Conservation (phyloP, 371 early-diverging fungal species). For the Funneliformis caledonium region DNA sequence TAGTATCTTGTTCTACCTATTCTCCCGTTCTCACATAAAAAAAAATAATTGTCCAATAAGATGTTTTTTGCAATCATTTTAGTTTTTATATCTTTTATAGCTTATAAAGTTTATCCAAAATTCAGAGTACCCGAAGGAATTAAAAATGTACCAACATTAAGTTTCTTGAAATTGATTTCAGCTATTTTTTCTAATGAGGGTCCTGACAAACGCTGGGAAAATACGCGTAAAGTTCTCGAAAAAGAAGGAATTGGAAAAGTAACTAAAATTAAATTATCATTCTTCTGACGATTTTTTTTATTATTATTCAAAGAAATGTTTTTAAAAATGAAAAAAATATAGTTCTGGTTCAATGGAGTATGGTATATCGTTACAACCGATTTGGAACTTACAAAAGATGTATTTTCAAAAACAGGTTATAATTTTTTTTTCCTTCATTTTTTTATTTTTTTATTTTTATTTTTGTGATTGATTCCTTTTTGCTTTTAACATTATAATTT, state of each 20-base stretch:
- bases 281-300: neutral
- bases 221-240: neutral
- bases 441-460: too few species aligned
- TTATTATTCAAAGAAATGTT: neutral
- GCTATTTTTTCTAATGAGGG: neutral
- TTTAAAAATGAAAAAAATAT: too few species aligned
- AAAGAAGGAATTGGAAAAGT: conserved; percentile 3
- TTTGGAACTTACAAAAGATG: neutral
- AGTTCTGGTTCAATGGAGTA: neutral
- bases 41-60: too few species aligned
- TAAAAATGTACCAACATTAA: conserved; percentile 12
- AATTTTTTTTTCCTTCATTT: neutral
- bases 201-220: neutral
- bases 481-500: neutral
- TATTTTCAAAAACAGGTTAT: neutral
- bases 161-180: neutral
- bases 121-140: neutral
- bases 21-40: too few species aligned
- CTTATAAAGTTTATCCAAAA: neutral
- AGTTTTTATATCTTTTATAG: too few species aligned
- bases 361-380: neutral
- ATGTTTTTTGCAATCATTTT: too few species aligned
- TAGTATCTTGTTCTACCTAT: too few species aligned
- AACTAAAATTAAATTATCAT: neutral
- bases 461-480: neutral